These are phyloP conservation scores for Fagopyrum esculentum DNA, from an alignment of 148 eudicot species.

Conservation along the genomic window DNA sequence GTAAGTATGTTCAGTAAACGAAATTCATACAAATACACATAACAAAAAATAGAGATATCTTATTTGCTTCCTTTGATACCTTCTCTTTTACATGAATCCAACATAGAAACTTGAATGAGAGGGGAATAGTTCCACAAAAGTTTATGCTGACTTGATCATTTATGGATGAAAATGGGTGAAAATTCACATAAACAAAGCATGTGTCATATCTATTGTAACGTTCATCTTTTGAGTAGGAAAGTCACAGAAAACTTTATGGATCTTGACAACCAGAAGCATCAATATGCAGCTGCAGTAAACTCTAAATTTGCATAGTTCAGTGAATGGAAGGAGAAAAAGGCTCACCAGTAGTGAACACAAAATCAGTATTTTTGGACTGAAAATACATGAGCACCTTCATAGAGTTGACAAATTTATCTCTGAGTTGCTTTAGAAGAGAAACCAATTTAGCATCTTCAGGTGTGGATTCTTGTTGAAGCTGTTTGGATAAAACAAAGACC, in stretches of 20 bases:
- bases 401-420: slow-evolving; percentile 48
- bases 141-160: neutral
- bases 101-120: neutral
- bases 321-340: slow-evolving; percentile 7
- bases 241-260: neutral
- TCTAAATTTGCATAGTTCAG: neutral
- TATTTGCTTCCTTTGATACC: neutral
- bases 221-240: neutral
- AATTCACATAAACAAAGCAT: neutral
- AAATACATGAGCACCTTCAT: slow-evolving; percentile 49
- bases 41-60: neutral
- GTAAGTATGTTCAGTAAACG: neutral
- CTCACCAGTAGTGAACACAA: slow-evolving; percentile 85
- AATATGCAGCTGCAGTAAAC: neutral
- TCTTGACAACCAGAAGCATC: neutral
- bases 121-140: neutral
- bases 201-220: neutral
- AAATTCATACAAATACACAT: neutral
- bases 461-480: slow-evolving; percentile 59
- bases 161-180: neutral
- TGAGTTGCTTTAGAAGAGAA: slow-evolving; percentile 41
- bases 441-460: slow-evolving; percentile 61
- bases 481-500: slow-evolving; percentile 15
- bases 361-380: slow-evolving; percentile 74
- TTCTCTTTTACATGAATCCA: neutral